Evolutionary conservation across 352 stramenopile genomes (phyloP).

Genomic region (Globisporangium orthogonon): DNA sequence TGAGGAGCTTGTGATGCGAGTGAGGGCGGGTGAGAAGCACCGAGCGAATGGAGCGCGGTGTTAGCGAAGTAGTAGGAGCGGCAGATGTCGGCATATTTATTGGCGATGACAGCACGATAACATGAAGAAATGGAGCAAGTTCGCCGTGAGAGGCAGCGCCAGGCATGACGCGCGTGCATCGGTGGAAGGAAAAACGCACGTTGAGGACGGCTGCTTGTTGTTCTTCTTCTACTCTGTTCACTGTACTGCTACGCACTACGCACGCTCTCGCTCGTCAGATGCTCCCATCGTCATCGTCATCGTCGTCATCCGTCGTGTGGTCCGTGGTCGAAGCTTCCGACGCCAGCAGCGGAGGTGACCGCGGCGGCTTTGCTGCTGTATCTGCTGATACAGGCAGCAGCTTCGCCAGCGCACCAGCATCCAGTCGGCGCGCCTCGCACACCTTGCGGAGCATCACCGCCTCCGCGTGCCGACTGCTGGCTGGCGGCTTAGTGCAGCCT

Average conservation of each 20-base stretch:
- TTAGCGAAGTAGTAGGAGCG: not conserved
- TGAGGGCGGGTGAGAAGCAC: not conserved
- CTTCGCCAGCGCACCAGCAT: conserved; percentile 1
- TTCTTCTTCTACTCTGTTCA: not conserved
- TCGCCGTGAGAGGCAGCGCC: not conserved
- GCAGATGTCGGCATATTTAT: not conserved
- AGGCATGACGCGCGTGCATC: not conserved
- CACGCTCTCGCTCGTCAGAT: conserved; percentile 3
- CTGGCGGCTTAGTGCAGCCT: conserved; percentile 20
- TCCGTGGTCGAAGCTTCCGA: conserved; percentile 8
- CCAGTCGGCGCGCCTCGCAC: conserved; percentile 4
- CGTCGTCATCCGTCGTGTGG: not conserved
- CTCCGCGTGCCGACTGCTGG: not conserved
- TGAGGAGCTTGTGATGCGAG: not conserved
- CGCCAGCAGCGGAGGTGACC: not conserved
- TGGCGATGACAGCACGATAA: too few species aligned
- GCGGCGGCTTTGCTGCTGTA: not conserved
- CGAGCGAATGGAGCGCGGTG: not conserved
- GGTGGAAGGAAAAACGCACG: not conserved
- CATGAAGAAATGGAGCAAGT: not conserved
- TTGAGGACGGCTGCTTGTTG: too few species aligned
- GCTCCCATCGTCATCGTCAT: conserved; percentile 8
- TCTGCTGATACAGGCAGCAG: not conserved
- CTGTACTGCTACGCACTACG: not conserved
- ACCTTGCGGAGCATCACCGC: conserved; percentile 5